Evolutionary conservation across 2,329 filamentous ascomycete genomes (phyloP).

Genomic region (Juglanconis juglandina): DNA sequence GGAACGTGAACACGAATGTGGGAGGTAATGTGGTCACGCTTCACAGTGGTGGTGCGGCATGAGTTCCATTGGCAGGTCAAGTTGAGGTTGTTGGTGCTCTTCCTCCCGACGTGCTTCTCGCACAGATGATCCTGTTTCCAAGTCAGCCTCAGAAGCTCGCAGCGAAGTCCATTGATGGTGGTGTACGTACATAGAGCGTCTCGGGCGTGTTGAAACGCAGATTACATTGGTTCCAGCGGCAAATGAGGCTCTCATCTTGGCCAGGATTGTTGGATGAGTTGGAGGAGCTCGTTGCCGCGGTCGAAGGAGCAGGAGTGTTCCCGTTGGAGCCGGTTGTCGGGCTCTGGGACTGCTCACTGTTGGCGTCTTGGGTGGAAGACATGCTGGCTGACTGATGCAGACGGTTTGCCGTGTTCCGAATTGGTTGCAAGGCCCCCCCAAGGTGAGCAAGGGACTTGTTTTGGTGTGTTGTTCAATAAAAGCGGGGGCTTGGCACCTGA

Average conservation of each 20-base stretch:
- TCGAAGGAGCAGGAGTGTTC: conserved; percentile 50
- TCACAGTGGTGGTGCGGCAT: conserved; percentile 94
- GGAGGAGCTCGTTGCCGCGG: conserved; percentile 40
- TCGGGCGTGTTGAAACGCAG: conserved; percentile 58
- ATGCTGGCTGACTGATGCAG: conserved; percentile 4
- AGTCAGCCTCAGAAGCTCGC: not conserved
- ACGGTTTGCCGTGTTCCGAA: conserved; percentile 10
- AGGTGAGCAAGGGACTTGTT: not conserved
- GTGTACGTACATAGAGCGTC: conserved; percentile 54
- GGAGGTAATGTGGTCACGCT: conserved; percentile 98
- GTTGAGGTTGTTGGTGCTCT: conserved; percentile 98
- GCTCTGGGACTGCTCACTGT: conserved; percentile 29
- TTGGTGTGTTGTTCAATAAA: not conserved
- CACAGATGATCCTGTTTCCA: conserved; percentile 83
- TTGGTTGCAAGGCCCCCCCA: too few species aligned
- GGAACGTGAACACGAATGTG: conserved; percentile 99
- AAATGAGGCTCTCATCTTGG: conserved; percentile 53
- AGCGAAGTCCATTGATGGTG: not conserved
- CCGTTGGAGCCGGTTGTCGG: conserved; percentile 48
- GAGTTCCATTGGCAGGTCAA: conserved; percentile 96
- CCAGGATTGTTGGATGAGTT: conserved; percentile 35
- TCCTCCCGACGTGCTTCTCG: conserved; percentile 95
- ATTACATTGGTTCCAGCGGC: conserved; percentile 58
- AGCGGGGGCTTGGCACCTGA: conserved; percentile 1
- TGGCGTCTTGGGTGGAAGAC: conserved; percentile 18